phyloP scores from a whole-genome alignment of 768 basidiomycete genomes.

The Mycena maculata region DNA sequence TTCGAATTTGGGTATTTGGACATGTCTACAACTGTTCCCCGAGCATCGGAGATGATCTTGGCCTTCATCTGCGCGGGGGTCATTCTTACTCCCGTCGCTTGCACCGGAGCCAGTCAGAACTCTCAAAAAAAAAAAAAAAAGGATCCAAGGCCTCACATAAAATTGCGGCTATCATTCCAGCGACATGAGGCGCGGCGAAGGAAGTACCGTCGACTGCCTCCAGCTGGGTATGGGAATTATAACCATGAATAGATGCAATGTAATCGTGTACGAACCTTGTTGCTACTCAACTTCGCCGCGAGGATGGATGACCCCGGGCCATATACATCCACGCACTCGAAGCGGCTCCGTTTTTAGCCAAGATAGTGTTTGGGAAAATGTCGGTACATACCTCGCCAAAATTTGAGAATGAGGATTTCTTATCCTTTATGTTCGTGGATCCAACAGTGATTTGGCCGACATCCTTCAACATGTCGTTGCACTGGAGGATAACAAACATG shows the following conservation, averaged over 20 bases:
- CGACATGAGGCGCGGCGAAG: background rate
- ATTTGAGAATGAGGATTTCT: background rate
- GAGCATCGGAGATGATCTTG: background rate
- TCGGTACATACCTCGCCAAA: background rate
- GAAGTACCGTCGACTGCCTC: background rate
- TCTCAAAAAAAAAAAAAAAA: background rate
- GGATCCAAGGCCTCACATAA: background rate
- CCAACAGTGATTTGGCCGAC: background rate
- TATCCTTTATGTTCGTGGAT: background rate
- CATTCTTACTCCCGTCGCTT: background rate
- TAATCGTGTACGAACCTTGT: background rate
- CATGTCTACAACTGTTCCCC: background rate
- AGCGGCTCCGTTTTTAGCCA: background rate
- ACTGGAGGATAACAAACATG: background rate
- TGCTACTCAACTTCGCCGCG: background rate
- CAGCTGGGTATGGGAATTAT: background rate
- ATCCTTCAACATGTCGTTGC: background rate
- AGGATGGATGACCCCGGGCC: background rate
- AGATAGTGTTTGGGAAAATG: background rate
- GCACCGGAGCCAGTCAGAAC: background rate
- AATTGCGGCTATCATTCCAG: background rate
- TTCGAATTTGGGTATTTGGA: background rate
- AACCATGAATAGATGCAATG: background rate
- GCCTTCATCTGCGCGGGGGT: background rate
- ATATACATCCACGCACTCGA: background rate